phyloP scores from a whole-genome alignment of 2,329 filamentous ascomycete genomes.

The Herpotrichia juniperi region DNA sequence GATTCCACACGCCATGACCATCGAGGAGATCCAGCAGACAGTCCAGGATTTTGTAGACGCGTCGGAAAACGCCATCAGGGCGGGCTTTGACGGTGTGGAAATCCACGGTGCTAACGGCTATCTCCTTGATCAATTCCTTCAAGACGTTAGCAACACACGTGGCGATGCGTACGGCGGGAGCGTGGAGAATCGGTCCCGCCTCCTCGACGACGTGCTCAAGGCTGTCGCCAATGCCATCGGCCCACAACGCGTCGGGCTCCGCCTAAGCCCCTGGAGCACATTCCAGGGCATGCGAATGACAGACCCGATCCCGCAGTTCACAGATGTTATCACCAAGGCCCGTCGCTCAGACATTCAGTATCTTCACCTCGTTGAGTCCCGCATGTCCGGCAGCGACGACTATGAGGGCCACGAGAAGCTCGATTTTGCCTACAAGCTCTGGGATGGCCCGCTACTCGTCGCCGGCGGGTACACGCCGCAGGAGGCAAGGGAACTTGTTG shows the following conservation, averaged over 20 bases:
- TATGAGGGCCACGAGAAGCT: constrained; percentile 17
- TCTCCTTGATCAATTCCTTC: constrained; percentile 58
- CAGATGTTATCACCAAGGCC: constrained; percentile 57
- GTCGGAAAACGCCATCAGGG: constrained; percentile 58
- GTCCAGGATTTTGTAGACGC: constrained; percentile 52
- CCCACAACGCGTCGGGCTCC: constrained; percentile 56
- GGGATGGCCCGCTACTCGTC: constrained; percentile 37
- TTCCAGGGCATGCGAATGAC: constrained; percentile 67
- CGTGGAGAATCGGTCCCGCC: constrained; percentile 58
- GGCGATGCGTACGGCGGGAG: constrained; percentile 58
- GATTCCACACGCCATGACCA: constrained; percentile 44
- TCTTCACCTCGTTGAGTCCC: constrained; percentile 57
- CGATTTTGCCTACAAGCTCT: constrained; percentile 13
- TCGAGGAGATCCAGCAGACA: constrained; percentile 52
- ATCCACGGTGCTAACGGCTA: constrained; percentile 59
- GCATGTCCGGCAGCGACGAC: constrained; percentile 52
- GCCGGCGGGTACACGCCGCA: constrained; percentile 48
- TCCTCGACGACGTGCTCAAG: constrained; percentile 31
- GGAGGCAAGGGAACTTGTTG: constrained; percentile 35
- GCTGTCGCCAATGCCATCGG: constrained; percentile 15
- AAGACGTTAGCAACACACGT: constrained; percentile 51
- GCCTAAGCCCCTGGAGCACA: constrained; percentile 62
- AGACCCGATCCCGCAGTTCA: constrained; percentile 65
- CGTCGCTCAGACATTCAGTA: constrained; percentile 65
- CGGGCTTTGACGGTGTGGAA: constrained; percentile 62